Percentiles rank a stretch among this genome's conserved stretches.
These are phyloP conservation scores for Astrocystis sublimbata DNA, from an alignment of 495 filamentous ascomycete species.

Conservation along the genomic window DNA sequence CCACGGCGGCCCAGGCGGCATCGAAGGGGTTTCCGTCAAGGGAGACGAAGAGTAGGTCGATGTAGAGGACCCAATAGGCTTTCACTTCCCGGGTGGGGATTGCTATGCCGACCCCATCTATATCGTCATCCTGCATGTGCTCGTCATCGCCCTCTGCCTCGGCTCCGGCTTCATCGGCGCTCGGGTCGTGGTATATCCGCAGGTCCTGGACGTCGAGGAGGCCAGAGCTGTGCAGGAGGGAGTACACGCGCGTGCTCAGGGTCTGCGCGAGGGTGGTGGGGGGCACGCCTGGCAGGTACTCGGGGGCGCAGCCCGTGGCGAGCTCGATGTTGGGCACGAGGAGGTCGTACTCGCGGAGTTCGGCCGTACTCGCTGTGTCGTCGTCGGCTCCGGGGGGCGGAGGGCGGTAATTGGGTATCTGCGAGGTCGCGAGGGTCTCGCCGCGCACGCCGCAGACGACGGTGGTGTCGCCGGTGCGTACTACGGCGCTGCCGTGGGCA, in stretches of 20 bases:
- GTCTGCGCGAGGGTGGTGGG: slow-evolving; percentile 81
- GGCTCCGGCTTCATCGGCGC: slow-evolving; percentile 34
- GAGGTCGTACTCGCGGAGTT: slow-evolving; percentile 61
- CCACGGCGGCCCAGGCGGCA: slow-evolving; percentile 78
- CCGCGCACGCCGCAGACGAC: slow-evolving; percentile 88
- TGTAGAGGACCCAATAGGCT: slow-evolving; percentile 92
- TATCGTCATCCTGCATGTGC: slow-evolving; percentile 34
- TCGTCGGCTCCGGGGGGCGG: slow-evolving; percentile 14
- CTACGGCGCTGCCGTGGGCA: slow-evolving; percentile 83
- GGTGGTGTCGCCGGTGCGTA: slow-evolving; percentile 84
- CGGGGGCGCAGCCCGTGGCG: slow-evolving; percentile 82
- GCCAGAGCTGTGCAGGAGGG: slow-evolving; percentile 66
- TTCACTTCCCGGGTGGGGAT: slow-evolving; percentile 56
- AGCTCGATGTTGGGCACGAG: slow-evolving; percentile 93
- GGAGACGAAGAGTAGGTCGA: slow-evolving; percentile 86
- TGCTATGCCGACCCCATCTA: slow-evolving; percentile 29
- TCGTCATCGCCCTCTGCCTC: slow-evolving; percentile 46
- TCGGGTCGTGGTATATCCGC: slow-evolving; percentile 65
- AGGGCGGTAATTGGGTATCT: slow-evolving; percentile 66
- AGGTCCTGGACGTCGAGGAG: slow-evolving; percentile 65
- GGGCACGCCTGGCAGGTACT: slow-evolving; percentile 78
- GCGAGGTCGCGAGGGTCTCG: slow-evolving; percentile 73
- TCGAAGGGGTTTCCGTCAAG: slow-evolving; percentile 91
- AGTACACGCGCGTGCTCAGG: slow-evolving; percentile 72
- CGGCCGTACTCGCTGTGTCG: slow-evolving; percentile 35